These are phyloP conservation scores for Rhizophagus prolifer DNA, from an alignment of 192 early-diverging fungal genomes.

Conservation along the genomic window DNA sequence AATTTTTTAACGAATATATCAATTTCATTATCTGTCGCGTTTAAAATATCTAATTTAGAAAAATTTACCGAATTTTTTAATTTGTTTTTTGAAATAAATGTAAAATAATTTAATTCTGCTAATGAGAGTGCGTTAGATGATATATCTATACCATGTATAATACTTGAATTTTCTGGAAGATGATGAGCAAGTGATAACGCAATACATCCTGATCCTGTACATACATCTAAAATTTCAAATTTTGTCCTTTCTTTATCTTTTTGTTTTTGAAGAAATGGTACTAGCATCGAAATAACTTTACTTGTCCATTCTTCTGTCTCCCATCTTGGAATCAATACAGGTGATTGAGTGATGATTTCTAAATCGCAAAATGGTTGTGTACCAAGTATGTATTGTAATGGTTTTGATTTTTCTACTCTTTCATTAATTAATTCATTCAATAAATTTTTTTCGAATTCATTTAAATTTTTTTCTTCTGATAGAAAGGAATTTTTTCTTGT, in stretches of 20 bases:
- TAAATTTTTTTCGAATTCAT: constrained; percentile 32
- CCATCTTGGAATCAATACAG: constrained; percentile 86
- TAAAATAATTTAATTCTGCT: constrained; percentile 52
- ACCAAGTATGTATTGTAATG: constrained; percentile 88
- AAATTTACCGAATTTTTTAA: constrained; percentile 39
- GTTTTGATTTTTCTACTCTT: constrained; percentile 66
- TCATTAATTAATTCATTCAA: constrained; percentile 50
- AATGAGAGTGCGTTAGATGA: constrained; percentile 61
- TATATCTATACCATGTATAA: constrained; percentile 67
- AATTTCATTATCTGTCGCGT: not conserved
- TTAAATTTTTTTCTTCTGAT: constrained; percentile 1
- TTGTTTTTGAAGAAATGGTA: constrained; percentile 14
- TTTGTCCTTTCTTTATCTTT: constrained; percentile 15
- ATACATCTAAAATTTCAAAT: constrained; percentile 79
- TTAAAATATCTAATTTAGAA: constrained; percentile 30
- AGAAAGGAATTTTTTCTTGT: not conserved
- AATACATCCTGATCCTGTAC: constrained; percentile 87
- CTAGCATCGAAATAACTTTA: constrained; percentile 52
- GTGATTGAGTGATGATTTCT: constrained; percentile 66
- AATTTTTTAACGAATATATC: not conserved
- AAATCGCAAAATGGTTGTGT: constrained; percentile 83
- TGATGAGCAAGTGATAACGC: constrained; percentile 68
- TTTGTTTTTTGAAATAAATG: constrained; percentile 33
- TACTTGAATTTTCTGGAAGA: constrained; percentile 43
- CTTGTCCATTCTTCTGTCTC: constrained; percentile 96